Percentiles rank a stretch among this genome's conserved stretches.
Evolutionary conservation across 306 rosid species (phyloP).

Genomic region (Castanopsis chinensis): DNA sequence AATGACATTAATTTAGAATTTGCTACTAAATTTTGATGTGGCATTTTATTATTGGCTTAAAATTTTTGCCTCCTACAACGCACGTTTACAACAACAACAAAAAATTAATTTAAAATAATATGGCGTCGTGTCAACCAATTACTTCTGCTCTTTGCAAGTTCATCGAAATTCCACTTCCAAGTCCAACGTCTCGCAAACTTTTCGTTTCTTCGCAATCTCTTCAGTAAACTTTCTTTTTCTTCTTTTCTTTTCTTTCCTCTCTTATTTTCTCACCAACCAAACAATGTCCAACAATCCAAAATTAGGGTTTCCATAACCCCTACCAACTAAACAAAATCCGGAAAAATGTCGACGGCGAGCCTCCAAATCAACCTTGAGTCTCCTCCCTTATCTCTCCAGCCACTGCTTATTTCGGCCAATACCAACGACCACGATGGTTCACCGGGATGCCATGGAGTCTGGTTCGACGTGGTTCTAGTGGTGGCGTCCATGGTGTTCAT

Average conservation of each 20-base stretch:
- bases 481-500: slow-evolving; percentile 50
- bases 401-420: slow-evolving; percentile 9
- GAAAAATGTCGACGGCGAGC: neutral
- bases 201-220: no score
- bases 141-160: neutral
- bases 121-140: neutral
- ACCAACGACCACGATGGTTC: slow-evolving; percentile 3
- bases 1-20: no score
- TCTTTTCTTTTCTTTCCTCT: neutral
- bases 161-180: neutral
- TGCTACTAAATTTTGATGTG: no score
- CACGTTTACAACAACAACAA: no score
- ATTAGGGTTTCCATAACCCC: neutral
- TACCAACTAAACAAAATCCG: neutral
- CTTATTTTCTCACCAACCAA: slow-evolving; percentile 1
- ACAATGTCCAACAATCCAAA: neutral
- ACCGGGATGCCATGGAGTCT: slow-evolving; percentile 38
- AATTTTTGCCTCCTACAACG: no score
- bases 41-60: no score
- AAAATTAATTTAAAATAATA: neutral
- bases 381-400: slow-evolving; percentile 5
- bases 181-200: neutral
- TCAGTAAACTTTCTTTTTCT: no score
- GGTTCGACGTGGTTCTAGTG: slow-evolving; percentile 43
- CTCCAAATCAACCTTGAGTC: neutral